These are phyloP conservation scores for Suhomyces tanzawaensis DNA, from an alignment of 805 yeast genomes.

Conservation along the genomic window DNA sequence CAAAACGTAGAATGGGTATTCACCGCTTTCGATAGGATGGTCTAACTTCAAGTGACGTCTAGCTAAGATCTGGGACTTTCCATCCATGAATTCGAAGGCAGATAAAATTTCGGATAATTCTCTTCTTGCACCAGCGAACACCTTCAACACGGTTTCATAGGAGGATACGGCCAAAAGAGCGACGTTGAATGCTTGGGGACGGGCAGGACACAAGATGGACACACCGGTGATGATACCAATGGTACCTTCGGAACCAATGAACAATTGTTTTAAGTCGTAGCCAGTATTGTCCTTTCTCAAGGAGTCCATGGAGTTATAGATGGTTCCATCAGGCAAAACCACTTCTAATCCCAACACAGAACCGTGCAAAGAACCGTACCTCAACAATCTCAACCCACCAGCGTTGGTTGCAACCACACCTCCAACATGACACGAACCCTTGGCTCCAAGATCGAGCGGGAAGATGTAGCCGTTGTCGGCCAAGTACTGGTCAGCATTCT, in stretches of 20 bases:
- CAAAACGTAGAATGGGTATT: conserved; percentile 84
- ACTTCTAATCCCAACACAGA: conserved; percentile 87
- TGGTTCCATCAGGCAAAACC: conserved; percentile 86
- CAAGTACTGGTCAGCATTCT: conserved; percentile 74
- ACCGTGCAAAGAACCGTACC: conserved; percentile 93
- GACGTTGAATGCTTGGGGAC: conserved; percentile 83
- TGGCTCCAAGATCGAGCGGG: conserved; percentile 93
- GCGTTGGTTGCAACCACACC: conserved; percentile 96
- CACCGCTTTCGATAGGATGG: conserved; percentile 75
- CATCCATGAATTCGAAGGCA: conserved; percentile 94
- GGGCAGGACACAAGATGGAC: conserved; percentile 83
- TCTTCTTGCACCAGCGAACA: conserved; percentile 72
- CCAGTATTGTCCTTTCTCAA: conserved; percentile 95
- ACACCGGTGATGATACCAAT: conserved; percentile 88
- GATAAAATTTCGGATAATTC: conserved; percentile 84
- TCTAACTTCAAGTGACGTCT: conserved; percentile 53
- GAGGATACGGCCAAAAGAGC: conserved; percentile 81
- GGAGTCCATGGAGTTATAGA: conserved; percentile 75
- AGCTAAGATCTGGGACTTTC: conserved; percentile 63
- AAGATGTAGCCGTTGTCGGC: conserved; percentile 84
- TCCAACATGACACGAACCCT: conserved; percentile 95
- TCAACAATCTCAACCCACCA: conserved; percentile 83
- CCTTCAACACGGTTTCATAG: conserved; percentile 79
- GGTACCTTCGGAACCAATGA: conserved; percentile 94
- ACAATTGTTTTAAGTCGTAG: conserved; percentile 85